phyloP scores from a whole-genome alignment of 2,329 filamentous ascomycete genomes.

The Calonectria multiphialidica region DNA sequence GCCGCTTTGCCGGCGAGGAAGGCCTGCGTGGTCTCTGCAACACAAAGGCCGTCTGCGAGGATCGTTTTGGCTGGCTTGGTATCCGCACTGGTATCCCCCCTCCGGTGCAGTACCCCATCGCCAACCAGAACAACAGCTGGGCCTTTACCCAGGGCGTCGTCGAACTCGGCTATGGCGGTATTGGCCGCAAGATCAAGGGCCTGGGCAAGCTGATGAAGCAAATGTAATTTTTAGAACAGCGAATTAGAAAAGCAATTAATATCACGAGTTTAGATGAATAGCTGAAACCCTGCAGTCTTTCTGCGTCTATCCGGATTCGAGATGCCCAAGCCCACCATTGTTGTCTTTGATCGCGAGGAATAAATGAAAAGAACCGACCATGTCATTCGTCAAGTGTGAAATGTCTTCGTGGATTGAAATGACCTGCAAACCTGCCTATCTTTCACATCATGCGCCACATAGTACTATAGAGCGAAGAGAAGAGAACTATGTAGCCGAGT shows the following conservation, averaged over 20 bases:
- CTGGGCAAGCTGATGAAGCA: slow-evolving; percentile 58
- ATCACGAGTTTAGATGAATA: not conserved
- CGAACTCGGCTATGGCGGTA: slow-evolving; percentile 68
- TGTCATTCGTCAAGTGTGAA: too few species aligned
- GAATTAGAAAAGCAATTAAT: not conserved
- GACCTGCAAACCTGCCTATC: slow-evolving; percentile 25
- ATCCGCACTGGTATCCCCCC: slow-evolving; percentile 83
- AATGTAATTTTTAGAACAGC: slow-evolving; percentile 41
- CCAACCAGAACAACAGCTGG: slow-evolving; percentile 73
- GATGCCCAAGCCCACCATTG: too few species aligned
- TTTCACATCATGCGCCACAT: not conserved
- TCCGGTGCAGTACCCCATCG: slow-evolving; percentile 85
- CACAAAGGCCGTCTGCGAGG: slow-evolving; percentile 85
- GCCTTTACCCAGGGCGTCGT: slow-evolving; percentile 72
- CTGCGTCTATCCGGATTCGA: too few species aligned
- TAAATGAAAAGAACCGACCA: too few species aligned
- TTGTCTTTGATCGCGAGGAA: too few species aligned
- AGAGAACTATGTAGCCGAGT: not conserved
- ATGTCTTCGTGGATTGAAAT: not conserved
- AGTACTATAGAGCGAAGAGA: not conserved
- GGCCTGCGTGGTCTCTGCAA: slow-evolving; percentile 89
- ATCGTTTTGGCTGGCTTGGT: slow-evolving; percentile 73
- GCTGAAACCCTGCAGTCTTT: too few species aligned
- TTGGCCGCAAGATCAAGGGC: slow-evolving; percentile 53
- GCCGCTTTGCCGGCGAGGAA: slow-evolving; percentile 91